Evolutionary conservation across 129 eudicot genomes (phyloP).

Genomic region (sunflower (Helianthus annuus)): HanXRQr2.0-SUNRISE NC_035437.2:162772014-162772513

Average conservation of each 20-base stretch:
- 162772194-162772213: constrained; percentile 70
- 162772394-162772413: constrained; percentile 61
- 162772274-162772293: constrained; percentile 43
- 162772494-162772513: constrained; percentile 1
- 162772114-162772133: neutral
- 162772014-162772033: constrained; percentile 4
- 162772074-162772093: constrained; percentile 7
- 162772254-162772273: constrained; percentile 66
- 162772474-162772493: constrained; percentile 56
- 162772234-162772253: constrained; percentile 64
- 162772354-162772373: constrained; percentile 49
- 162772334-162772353: too few relatives aligned
- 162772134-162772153: constrained; percentile 21
- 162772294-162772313: neutral
- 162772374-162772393: constrained; percentile 62
- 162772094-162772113: constrained; percentile 10
- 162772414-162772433: constrained; percentile 66
- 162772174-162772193: constrained; percentile 36
- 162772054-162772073: neutral
- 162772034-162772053: neutral
- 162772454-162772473: constrained; percentile 84
- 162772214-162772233: constrained; percentile 47
- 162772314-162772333: too few relatives aligned
- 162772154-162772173: constrained; percentile 26
- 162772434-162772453: constrained; percentile 77